Conservation (phyloP, 1,284 basidiomycete genomes). For the Leccinum variabile region DNA sequence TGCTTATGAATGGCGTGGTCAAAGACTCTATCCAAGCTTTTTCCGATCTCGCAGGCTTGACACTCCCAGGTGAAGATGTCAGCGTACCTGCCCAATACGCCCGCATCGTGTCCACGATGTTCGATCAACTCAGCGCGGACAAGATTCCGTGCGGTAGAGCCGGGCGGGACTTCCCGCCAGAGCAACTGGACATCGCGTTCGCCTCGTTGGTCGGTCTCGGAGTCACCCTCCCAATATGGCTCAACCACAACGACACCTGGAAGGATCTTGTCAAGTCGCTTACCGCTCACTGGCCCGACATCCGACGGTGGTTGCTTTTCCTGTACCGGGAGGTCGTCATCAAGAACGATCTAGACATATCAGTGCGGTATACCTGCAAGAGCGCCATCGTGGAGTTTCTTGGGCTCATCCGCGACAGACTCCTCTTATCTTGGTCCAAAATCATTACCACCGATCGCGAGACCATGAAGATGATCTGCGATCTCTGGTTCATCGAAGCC, state of each 20-base stretch:
- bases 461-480: conserved; percentile 32
- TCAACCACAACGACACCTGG: conserved; percentile 18
- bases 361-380: conserved; percentile 25
- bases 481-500: conserved; percentile 34
- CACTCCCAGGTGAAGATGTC: too few species aligned
- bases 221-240: conserved; percentile 26
- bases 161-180: conserved; percentile 5
- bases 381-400: conserved; percentile 29
- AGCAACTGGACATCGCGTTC: conserved; percentile 18
- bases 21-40: too few species aligned
- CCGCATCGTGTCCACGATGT: too few species aligned
- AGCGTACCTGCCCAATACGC: too few species aligned
- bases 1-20: too few species aligned
- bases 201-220: conserved; percentile 24
- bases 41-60: too few species aligned
- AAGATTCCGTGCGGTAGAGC: conserved; percentile 20
- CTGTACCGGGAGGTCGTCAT: conserved; percentile 20
- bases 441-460: conserved; percentile 24
- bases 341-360: conserved; percentile 4
- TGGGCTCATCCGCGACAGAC: conserved; percentile 28
- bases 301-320: conserved; percentile 31
- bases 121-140: conserved; percentile 17
- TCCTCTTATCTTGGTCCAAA: conserved; percentile 30
- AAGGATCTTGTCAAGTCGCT: conserved; percentile 19
- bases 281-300: conserved; percentile 22